Evolutionary conservation across 371 early-diverging fungal species (phyloP).

Genomic region (Rhizopus delemar): DNA sequence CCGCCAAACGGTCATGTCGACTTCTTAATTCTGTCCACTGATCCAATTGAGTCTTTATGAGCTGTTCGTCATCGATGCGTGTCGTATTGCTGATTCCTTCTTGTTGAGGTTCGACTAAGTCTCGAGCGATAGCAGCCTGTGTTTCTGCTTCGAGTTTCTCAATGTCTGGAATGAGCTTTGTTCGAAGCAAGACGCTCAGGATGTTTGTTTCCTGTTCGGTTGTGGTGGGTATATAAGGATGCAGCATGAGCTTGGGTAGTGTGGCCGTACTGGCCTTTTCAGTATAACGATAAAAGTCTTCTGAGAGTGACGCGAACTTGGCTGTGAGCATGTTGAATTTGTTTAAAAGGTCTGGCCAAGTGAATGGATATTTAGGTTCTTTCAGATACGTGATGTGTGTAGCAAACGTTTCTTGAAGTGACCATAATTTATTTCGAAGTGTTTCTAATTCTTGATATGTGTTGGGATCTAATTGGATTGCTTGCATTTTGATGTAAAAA

Average conservation of each 20-base stretch:
- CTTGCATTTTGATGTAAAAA: constrained; percentile 13
- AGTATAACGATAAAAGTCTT: constrained; percentile 49
- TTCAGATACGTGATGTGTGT: constrained; percentile 48
- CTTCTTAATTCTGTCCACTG: constrained; percentile 41
- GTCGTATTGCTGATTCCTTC: neutral
- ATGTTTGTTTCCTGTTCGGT: constrained; percentile 65
- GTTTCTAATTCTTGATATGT: constrained; percentile 62
- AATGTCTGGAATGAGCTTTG: constrained; percentile 68
- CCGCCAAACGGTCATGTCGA: constrained; percentile 47
- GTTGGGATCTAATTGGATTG: constrained; percentile 51
- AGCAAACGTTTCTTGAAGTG: constrained; percentile 63
- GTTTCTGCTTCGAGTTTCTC: constrained; percentile 59
- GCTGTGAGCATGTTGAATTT: constrained; percentile 72
- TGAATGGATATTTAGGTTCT: constrained; percentile 49
- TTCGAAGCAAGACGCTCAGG: constrained; percentile 59
- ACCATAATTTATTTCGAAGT: constrained; percentile 60
- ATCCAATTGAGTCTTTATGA: constrained; percentile 29
- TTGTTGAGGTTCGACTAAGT: constrained; percentile 21
- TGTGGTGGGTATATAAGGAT: constrained; percentile 57
- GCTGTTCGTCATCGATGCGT: constrained; percentile 36
- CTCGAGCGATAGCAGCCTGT: constrained; percentile 50
- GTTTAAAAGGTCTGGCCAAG: constrained; percentile 62
- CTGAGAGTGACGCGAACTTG: constrained; percentile 55
- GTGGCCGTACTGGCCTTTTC: constrained; percentile 48
- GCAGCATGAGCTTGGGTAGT: constrained; percentile 59